These are phyloP conservation scores for Penicillium italicum DNA, from an alignment of 2,329 filamentous ascomycete species.

Conservation along the genomic window DNA sequence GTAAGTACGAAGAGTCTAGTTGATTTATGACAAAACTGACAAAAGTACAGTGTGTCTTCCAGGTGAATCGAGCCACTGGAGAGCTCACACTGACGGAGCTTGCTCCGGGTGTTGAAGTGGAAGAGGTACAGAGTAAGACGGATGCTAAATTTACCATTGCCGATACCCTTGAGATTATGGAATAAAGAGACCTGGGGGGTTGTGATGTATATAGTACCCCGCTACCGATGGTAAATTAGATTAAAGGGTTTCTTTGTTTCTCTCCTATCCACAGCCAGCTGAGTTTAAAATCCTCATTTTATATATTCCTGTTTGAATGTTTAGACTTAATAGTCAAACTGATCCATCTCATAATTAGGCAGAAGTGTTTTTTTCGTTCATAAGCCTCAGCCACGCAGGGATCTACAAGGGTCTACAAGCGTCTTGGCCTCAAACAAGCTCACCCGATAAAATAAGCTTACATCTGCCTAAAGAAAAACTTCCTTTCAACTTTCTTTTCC, in stretches of 20 bases:
- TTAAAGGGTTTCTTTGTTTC: not conserved
- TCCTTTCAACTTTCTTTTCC: not conserved
- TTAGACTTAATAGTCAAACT: too few relatives aligned
- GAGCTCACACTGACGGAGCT: slow-evolving; percentile 58
- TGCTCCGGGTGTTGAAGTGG: slow-evolving; percentile 64
- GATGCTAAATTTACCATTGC: slow-evolving; percentile 64
- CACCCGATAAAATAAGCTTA: not conserved
- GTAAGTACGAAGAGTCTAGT: slow-evolving; percentile 45
- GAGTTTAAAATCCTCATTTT: too few relatives aligned
- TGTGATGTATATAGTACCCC: not conserved
- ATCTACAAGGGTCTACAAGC: not conserved
- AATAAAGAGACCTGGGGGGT: slow-evolving; percentile 16
- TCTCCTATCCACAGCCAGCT: too few relatives aligned
- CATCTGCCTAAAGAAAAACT: not conserved
- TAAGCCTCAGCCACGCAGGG: not conserved
- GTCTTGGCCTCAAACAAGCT: not conserved
- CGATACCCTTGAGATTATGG: slow-evolving; percentile 54
- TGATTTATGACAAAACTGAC: not conserved
- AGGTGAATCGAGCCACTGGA: slow-evolving; percentile 63
- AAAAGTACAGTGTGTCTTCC: slow-evolving; percentile 61
- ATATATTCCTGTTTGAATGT: too few relatives aligned
- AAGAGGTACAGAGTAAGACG: slow-evolving; percentile 67
- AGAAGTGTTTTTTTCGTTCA: not conserved
- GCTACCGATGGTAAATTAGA: not conserved
- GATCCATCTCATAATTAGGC: not conserved